Conservation (phyloP, 2,329 filamentous ascomycete species). For the Penicillium sp. region DNA sequence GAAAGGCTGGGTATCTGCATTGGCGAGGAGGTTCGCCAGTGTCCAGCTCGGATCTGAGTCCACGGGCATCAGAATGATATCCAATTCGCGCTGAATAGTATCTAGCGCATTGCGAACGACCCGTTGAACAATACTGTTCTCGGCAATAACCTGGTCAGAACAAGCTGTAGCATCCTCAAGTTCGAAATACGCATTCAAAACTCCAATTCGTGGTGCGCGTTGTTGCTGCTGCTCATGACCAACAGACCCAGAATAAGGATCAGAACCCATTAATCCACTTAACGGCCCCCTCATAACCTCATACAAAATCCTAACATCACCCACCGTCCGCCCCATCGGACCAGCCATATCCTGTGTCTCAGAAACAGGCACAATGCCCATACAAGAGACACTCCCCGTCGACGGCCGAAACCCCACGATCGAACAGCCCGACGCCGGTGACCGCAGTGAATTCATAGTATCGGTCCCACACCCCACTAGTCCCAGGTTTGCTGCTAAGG, state of each 20-base stretch:
- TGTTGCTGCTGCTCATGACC: not conserved
- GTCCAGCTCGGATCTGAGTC: slow-evolving; percentile 36
- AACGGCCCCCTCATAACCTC: slow-evolving; percentile 24
- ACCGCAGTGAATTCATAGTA: slow-evolving; percentile 63
- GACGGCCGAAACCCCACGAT: slow-evolving; percentile 62
- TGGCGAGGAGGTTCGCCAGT: slow-evolving; percentile 34
- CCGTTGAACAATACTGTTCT: slow-evolving; percentile 59
- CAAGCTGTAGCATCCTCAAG: slow-evolving; percentile 15
- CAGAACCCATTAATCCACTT: not conserved
- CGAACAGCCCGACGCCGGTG: slow-evolving; percentile 61
- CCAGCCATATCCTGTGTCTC: slow-evolving; percentile 58
- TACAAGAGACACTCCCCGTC: slow-evolving; percentile 50
- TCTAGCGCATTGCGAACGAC: slow-evolving; percentile 50
- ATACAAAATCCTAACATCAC: slow-evolving; percentile 28
- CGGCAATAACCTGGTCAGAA: slow-evolving; percentile 26
- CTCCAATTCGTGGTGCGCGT: slow-evolving; percentile 41
- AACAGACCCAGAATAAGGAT: not conserved
- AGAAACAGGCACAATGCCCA: slow-evolving; percentile 57
- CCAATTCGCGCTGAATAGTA: not conserved
- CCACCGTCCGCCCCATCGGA: slow-evolving; percentile 52
- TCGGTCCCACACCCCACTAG: slow-evolving; percentile 61
- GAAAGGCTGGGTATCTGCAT: slow-evolving; percentile 60
- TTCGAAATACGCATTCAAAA: slow-evolving; percentile 60
- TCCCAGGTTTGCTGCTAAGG: slow-evolving; percentile 58
- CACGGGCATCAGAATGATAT: slow-evolving; percentile 50